Base-by-base conservation (phyloP, 2,329 filamentous ascomycete genomes). In the Orbilia javanica region DNA sequence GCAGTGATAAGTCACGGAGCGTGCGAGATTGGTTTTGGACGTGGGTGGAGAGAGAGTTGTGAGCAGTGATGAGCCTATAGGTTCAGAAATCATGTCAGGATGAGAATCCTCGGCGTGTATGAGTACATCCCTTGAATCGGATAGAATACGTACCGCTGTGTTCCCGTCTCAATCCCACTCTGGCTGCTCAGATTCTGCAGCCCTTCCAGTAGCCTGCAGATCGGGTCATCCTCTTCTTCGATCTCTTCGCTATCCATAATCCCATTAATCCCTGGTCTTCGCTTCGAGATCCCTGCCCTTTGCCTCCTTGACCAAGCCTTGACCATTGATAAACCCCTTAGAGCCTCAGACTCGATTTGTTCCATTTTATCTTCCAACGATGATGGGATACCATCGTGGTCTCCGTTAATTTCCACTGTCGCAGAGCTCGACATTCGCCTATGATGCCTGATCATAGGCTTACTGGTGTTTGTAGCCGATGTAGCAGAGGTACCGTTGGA, bases 1-100 rank as follows among this genome's bases (percentile, higher is more conserved):
- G 74, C 80, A 92, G 92, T 1, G 90, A 89, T 36, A 95, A 87
- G 74, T 90, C 91, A 81, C 94, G 92, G 8, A 96, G 86, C 79
- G 90, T 89, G 67, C 92, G 91, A 62, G 91, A 91, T 84, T 95
- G 92, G 83, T 93, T 90, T 13, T 88, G 87, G 52, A 95, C 86
- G 82, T 96, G 91, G 20, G 91, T 91, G 55, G 92, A 90, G 60
- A 94, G 85, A 13, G 92, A 91, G 29, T 91, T 89, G 83, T 93
- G 91, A 36, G 92, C 90, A 50, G 91, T 93, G 83, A 92, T 92
- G 79, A 93, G 85, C 82, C 91, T 94, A 29, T 50, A 46, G 20
- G 11, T n/a, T 10, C 3, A 8, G 46, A 46, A 27, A 55, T 46
- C 2, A 60, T 48, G 60, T 81, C 60, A 81, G 79, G 50, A 52